Percentiles rank a stretch among this genome's conserved stretches.
Conservation (phyloP, 257 asterid genomes). For the Solanum okadae region DNA sequence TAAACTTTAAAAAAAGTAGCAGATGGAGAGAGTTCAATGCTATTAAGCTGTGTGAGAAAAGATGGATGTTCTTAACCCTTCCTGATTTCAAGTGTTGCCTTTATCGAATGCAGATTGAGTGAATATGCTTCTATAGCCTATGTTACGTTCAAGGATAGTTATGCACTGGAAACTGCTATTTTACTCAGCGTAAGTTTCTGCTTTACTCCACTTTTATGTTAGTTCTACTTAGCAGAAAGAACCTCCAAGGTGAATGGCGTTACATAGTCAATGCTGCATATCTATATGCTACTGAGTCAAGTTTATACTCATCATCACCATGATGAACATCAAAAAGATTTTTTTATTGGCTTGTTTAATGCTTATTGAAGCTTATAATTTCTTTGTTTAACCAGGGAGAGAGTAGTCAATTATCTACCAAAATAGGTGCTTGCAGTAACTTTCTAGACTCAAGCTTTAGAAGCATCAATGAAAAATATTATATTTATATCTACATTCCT, state of each 20-base stretch:
- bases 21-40: background rate
- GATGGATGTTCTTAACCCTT: background rate
- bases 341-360: background rate
- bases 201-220: background rate
- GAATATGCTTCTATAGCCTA: constrained; percentile 31
- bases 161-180: constrained; percentile 47
- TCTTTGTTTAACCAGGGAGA: background rate
- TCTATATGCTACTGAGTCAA: background rate
- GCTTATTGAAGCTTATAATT: background rate
- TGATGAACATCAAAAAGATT: background rate
- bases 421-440: background rate
- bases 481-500: background rate
- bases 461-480: background rate
- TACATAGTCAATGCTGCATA: background rate
- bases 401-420: background rate
- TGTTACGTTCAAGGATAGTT: constrained; percentile 42
- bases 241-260: background rate
- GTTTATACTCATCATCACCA: background rate
- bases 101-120: constrained; percentile 27
- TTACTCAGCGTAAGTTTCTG: constrained; percentile 41
- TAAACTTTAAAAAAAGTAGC: background rate
- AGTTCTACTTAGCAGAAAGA: background rate
- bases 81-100: background rate
- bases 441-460: background rate
- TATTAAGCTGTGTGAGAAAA: background rate